These are phyloP conservation scores for Fusarium zealandicum DNA, from an alignment of 2,329 filamentous ascomycete species.

Conservation along the genomic window DNA sequence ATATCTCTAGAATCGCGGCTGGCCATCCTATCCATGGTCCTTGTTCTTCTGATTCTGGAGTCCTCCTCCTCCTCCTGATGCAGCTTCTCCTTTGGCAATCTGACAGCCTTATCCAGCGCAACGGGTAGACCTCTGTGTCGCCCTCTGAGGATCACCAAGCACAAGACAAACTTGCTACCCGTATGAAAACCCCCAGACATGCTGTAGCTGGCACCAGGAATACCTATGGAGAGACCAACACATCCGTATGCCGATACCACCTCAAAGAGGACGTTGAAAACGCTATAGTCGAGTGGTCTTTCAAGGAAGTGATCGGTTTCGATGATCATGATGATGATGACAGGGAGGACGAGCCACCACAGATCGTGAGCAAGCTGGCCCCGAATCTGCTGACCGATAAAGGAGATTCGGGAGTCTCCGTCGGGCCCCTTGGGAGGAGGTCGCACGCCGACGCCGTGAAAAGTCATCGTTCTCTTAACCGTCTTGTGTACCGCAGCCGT, in stretches of 20 bases:
- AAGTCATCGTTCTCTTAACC: conserved; percentile 50
- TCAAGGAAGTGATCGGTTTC: conserved; percentile 62
- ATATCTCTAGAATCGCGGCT: conserved; percentile 35
- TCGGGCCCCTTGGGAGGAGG: conserved; percentile 35
- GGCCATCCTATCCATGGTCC: conserved; percentile 38
- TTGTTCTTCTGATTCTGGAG: conserved; percentile 39
- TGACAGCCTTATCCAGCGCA: conserved; percentile 61
- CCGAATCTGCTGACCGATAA: conserved; percentile 65
- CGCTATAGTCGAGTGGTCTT: conserved; percentile 60
- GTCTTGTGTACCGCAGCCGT: conserved; percentile 45
- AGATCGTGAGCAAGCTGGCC: conserved; percentile 71
- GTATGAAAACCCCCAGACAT: conserved; percentile 62
- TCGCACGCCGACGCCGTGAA: conserved; percentile 54
- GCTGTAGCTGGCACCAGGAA: conserved; percentile 61
- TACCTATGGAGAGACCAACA: conserved; percentile 66
- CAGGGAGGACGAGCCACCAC: conserved; percentile 69
- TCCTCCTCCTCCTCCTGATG: conserved; percentile 45
- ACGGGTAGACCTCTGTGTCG: conserved; percentile 64
- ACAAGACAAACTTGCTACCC: conserved; percentile 64
- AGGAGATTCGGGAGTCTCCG: conserved; percentile 52
- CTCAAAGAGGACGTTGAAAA: conserved; percentile 68
- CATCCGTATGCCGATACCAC: conserved; percentile 66
- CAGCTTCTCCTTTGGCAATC: conserved; percentile 49
- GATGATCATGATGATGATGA: conserved; percentile 66
- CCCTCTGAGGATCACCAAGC: conserved; percentile 64